Percentiles rank a stretch among this genome's conserved stretches.
Conservation (phyloP, 805 yeast species). For the Candida qinlingensis region DNA sequence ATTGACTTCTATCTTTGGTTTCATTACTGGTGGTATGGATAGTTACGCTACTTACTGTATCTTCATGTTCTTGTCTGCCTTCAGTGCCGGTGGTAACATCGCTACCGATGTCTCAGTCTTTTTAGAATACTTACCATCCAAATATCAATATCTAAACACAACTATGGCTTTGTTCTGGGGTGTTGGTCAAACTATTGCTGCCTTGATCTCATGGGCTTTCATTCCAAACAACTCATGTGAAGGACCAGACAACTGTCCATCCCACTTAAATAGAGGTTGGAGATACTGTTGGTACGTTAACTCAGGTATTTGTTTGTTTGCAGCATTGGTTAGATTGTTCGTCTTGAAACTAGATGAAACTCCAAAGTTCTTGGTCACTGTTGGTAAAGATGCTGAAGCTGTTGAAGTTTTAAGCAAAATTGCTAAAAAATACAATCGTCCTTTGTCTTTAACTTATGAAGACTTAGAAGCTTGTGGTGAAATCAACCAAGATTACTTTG, state of each 20-base stretch:
- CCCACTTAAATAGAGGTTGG: constrained; percentile 51
- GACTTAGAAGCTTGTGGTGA: constrained; percentile 41
- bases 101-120: constrained; percentile 48
- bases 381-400: constrained; percentile 46
- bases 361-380: constrained; percentile 45
- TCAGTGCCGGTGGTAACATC: constrained; percentile 49
- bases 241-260: constrained; percentile 36
- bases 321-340: constrained; percentile 42
- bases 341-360: constrained; percentile 42
- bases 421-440: constrained; percentile 40
- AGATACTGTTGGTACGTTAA: constrained; percentile 49
- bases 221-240: constrained; percentile 43
- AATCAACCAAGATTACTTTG: constrained; percentile 26
- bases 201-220: constrained; percentile 48
- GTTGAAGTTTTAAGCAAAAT: constrained; percentile 37
- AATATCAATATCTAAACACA: constrained; percentile 44
- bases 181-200: constrained; percentile 49
- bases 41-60: constrained; percentile 43
- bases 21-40: constrained; percentile 45
- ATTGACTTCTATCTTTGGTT: constrained; percentile 40
- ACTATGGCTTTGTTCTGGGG: constrained; percentile 53
- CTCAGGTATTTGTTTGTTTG: constrained; percentile 43
- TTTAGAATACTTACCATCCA: constrained; percentile 44
- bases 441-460: constrained; percentile 38
- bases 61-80: constrained; percentile 38